phyloP scores from a whole-genome alignment of 2,329 filamentous ascomycete species.

The Triangularia verruculosa region DNA sequence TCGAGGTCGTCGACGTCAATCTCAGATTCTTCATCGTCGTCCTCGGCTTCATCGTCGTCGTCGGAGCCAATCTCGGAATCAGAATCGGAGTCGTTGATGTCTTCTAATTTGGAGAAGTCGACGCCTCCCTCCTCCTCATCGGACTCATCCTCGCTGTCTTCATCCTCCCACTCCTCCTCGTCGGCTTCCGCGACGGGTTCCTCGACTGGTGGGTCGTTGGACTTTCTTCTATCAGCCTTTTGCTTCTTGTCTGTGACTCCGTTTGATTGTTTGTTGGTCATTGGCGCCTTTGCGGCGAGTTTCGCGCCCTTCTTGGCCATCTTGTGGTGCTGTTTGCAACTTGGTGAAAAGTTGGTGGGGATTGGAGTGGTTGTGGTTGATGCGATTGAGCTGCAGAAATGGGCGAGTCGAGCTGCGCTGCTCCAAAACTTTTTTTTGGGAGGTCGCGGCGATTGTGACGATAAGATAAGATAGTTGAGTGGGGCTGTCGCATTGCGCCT shows the following conservation, averaged over 20 bases:
- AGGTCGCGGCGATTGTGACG: slow-evolving; percentile 2
- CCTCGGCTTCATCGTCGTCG: slow-evolving; percentile 36
- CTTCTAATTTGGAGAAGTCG: slow-evolving; percentile 56
- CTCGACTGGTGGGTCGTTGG: slow-evolving; percentile 24
- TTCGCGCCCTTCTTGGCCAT: slow-evolving; percentile 28
- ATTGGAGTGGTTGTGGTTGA: slow-evolving; percentile 7
- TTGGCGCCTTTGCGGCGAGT: slow-evolving; percentile 17
- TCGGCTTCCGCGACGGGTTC: slow-evolving; percentile 30
- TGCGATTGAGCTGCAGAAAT: not conserved
- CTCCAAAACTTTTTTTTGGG: slow-evolving; percentile 24
- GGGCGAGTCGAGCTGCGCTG: slow-evolving; percentile 7
- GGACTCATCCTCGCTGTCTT: slow-evolving; percentile 33
- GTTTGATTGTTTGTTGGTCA: slow-evolving; percentile 14
- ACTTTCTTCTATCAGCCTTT: slow-evolving; percentile 22
- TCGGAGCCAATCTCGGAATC: slow-evolving; percentile 74
- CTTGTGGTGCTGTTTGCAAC: slow-evolving; percentile 11
- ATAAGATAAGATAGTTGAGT: slow-evolving; percentile 12
- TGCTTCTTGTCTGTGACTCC: slow-evolving; percentile 16
- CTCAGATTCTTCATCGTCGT: slow-evolving; percentile 69
- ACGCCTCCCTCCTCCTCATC: slow-evolving; percentile 38
- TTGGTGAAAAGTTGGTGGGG: slow-evolving; percentile 16
- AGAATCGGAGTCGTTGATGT: slow-evolving; percentile 52
- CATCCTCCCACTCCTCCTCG: slow-evolving; percentile 26
- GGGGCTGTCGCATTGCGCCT: not conserved
- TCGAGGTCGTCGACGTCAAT: slow-evolving; percentile 65